These are phyloP conservation scores for Amaranthus palmeri DNA, from an alignment of 148 eudicot genomes.

Conservation along the genomic window DNA sequence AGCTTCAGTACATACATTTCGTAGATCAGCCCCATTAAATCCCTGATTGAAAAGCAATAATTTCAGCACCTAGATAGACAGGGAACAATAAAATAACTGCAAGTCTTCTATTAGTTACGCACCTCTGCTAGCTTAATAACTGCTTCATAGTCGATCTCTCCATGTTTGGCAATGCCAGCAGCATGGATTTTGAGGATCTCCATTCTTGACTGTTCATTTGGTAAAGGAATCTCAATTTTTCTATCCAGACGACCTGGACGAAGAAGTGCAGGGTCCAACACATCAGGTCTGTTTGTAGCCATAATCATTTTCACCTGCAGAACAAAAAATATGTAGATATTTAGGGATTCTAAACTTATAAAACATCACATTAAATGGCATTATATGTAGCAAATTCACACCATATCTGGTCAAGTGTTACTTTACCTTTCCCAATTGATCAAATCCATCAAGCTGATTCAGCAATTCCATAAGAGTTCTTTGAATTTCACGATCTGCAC, in stretches of 20 bases:
- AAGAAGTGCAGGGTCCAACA: conserved; percentile 97
- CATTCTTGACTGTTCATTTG: conserved; percentile 97
- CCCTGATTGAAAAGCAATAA: conserved; percentile 42
- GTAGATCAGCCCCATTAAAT: conserved; percentile 91
- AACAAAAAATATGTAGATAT: background rate
- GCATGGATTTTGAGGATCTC: conserved; percentile 96
- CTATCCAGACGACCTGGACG: conserved; percentile 98
- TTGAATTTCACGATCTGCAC: conserved; percentile 99
- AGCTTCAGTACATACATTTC: conserved; percentile 96
- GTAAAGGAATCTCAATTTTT: conserved; percentile 95
- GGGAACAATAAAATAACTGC: background rate
- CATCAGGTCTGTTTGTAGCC: conserved; percentile 99
- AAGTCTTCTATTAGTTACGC: background rate
- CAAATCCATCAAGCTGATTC: conserved; percentile 92
- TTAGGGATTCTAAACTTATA: too few relatives aligned
- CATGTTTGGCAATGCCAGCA: conserved; percentile 97
- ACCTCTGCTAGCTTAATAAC: conserved; percentile 97
- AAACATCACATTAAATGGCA: too few relatives aligned
- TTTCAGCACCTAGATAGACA: background rate
- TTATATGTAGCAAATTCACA: background rate
- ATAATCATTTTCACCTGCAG: conserved; percentile 83
- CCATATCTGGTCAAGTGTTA: background rate
- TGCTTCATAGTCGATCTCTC: conserved; percentile 97
- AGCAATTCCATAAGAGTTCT: conserved; percentile 97
- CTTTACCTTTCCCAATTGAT: conserved; percentile 88